Percentiles rank a stretch among this genome's conserved stretches.
Evolutionary conservation across 768 basidiomycete species (phyloP).

Genomic region (Lyophyllum shimeji): DNA sequence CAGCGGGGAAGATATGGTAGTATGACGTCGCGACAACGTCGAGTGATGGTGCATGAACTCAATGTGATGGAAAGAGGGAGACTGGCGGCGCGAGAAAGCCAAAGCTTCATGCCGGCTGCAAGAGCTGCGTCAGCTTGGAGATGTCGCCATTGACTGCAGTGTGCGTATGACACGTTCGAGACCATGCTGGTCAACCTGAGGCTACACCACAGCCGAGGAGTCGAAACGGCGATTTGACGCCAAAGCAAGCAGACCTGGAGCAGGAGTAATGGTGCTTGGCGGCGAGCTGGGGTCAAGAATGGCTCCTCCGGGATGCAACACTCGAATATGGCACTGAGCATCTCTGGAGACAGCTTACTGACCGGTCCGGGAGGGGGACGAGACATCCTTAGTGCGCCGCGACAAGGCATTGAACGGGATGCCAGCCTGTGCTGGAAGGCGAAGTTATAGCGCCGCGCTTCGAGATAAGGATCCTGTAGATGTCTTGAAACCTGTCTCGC

Average conservation of each 20-base stretch:
- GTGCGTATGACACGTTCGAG: not conserved
- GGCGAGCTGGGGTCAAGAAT: conserved; percentile 1
- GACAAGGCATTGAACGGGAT: too few relatives aligned
- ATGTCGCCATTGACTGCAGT: not conserved
- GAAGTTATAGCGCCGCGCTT: too few relatives aligned
- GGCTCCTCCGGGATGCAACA: not conserved
- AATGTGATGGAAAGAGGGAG: conserved; percentile 10
- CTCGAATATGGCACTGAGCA: not conserved
- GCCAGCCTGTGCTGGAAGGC: too few relatives aligned
- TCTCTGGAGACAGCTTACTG: not conserved
- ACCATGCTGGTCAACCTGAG: not conserved
- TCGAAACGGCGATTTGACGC: conserved; percentile 9
- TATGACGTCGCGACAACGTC: not conserved
- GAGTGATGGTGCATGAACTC: not conserved
- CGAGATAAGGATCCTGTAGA: too few relatives aligned
- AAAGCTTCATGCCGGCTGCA: not conserved
- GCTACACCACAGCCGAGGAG: conserved; percentile 7
- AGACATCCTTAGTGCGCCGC: not conserved
- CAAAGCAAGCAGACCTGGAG: conserved; percentile 4
- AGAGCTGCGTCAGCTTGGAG: not conserved
- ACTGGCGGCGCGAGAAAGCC: conserved; percentile 7
- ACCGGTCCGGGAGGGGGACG: not conserved
- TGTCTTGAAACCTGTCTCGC: too few relatives aligned
- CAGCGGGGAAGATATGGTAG: conserved; percentile 2
- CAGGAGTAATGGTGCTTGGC: conserved; percentile 5